Percentiles rank a stretch among this genome's conserved stretches.
phyloP scores from a whole-genome alignment of 257 asterid species.

The Paraleonurus japonicus region DNA sequence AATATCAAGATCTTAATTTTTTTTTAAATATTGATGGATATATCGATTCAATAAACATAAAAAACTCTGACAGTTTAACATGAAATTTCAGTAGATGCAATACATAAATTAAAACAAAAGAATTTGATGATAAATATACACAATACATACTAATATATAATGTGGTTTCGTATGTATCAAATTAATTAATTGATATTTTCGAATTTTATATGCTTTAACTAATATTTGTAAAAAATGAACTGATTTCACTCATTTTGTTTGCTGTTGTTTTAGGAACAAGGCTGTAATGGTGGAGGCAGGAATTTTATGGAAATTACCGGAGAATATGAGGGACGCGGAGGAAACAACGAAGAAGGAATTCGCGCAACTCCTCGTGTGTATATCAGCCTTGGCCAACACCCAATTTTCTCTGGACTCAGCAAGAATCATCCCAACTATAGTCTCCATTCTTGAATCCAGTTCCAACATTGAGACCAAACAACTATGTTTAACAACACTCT shows the following conservation, averaged over 20 bases:
- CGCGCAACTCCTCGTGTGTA: conserved; percentile 54
- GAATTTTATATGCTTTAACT: no score
- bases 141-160: no score
- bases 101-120: no score
- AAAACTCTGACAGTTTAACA: no score
- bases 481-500: conserved; percentile 50
- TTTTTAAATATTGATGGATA: no score
- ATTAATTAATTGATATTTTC: no score
- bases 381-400: conserved; percentile 61
- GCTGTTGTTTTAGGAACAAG: conserved; percentile 69
- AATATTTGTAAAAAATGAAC: no score
- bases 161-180: no score
- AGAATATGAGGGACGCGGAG: conserved; percentile 32
- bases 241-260: neutral
- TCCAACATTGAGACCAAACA: conserved; percentile 42
- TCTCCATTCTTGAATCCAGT: conserved; percentile 54
- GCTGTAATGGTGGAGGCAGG: conserved; percentile 87
- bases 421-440: conserved; percentile 38
- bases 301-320: conserved; percentile 58
- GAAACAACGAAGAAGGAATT: conserved; percentile 49
- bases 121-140: no score
- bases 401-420: conserved; percentile 47
- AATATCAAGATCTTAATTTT: no score
- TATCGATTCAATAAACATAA: no score
- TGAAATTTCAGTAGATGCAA: no score